Conservation (phyloP, 2,329 filamentous ascomycete species). For the Talaromyces marneffei region DNA sequence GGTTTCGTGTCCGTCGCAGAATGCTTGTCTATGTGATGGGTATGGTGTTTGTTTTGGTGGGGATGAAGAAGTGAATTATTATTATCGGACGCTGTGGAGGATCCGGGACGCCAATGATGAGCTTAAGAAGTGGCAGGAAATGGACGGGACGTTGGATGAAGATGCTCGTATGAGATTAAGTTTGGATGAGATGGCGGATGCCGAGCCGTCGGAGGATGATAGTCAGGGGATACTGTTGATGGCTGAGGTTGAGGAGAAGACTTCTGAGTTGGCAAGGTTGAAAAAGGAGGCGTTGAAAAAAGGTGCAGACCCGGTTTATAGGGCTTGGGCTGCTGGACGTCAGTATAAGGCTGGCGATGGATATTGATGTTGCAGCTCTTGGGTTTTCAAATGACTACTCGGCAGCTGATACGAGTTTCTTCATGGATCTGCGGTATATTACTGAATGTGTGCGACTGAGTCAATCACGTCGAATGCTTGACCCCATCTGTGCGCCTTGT, state of each 20-base stretch:
- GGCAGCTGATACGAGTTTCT: background rate
- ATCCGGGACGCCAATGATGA: constrained; percentile 35
- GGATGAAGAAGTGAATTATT: constrained; percentile 45
- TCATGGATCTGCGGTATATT: too few relatives aligned
- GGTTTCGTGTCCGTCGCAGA: constrained; percentile 44
- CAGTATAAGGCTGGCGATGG: constrained; percentile 5
- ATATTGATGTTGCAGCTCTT: background rate
- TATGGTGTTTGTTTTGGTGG: constrained; percentile 58
- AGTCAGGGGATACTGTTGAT: constrained; percentile 4
- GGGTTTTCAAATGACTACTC: background rate
- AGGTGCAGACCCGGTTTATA: background rate
- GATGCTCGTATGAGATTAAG: constrained; percentile 11
- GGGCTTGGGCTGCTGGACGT: constrained; percentile 7
- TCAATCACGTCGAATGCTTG: too few relatives aligned
- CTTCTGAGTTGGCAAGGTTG: constrained; percentile 6
- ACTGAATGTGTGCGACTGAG: too few relatives aligned
- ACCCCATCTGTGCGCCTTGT: too few relatives aligned
- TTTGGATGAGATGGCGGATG: constrained; percentile 8
- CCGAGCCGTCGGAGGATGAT: background rate
- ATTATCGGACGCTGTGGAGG: constrained; percentile 42
- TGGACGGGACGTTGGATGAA: constrained; percentile 15
- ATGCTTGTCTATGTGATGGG: constrained; percentile 58
- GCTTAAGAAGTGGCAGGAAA: constrained; percentile 36
- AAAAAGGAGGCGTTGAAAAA: constrained; percentile 9
- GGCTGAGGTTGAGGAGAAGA: constrained; percentile 9